Conservation (phyloP, 31 red algal species). For the Porphyra umbilicalis region DNA sequence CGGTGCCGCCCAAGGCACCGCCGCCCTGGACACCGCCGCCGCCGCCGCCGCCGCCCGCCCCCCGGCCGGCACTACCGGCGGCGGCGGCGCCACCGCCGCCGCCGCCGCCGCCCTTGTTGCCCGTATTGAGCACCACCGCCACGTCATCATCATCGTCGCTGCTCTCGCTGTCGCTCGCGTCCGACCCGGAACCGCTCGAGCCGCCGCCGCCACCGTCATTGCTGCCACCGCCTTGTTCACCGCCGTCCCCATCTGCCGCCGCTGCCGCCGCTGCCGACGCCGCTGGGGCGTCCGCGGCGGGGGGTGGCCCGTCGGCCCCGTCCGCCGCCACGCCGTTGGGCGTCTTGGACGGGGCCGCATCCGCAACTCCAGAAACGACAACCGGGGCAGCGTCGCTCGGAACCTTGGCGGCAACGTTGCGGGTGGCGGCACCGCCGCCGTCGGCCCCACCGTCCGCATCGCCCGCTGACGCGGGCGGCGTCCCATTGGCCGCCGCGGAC, state of each 20-base stretch:
- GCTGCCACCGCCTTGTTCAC: background rate
- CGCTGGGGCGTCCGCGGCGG: background rate
- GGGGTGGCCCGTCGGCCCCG: no score
- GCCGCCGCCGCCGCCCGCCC: background rate
- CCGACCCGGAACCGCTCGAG: background rate
- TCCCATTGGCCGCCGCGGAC: background rate
- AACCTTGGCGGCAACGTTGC: background rate
- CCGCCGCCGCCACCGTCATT: background rate
- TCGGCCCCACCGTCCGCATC: background rate
- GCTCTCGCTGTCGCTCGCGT: background rate
- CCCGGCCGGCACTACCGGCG: background rate
- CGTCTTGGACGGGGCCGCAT: no score
- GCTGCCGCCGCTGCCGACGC: background rate
- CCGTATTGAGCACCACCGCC: constrained; percentile 1
- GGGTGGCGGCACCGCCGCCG: background rate
- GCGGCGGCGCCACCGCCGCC: background rate
- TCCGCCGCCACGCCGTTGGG: no score
- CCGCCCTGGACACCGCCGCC: background rate
- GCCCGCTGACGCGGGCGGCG: background rate
- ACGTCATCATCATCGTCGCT: background rate
- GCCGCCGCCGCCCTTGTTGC: background rate
- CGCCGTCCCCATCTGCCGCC: background rate
- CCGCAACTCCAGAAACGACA: no score
- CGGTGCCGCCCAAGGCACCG: background rate
- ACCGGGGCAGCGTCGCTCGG: no score